Evolutionary conservation across 2,329 filamentous ascomycete genomes (phyloP).

Genomic region (Sclerotinia borealis): DNA sequence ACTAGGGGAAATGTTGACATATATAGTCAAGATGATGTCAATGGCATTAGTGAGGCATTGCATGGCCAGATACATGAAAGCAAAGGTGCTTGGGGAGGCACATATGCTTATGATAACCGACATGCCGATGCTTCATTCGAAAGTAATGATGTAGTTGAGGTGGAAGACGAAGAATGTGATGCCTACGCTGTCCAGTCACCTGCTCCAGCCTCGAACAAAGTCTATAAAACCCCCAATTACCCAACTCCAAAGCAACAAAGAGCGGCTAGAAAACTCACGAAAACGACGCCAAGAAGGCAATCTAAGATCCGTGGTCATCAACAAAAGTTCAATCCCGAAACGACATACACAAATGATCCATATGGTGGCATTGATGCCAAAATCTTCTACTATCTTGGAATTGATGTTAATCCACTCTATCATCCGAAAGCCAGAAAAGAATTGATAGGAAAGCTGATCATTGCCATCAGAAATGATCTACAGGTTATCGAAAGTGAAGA

Average conservation of each 20-base stretch:
- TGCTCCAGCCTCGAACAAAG: slow-evolving; percentile 1
- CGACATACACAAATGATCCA: slow-evolving; percentile 12
- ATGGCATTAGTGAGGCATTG: slow-evolving; percentile 29
- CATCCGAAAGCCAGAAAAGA: slow-evolving; percentile 26
- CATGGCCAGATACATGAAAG: slow-evolving; percentile 26
- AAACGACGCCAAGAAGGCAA: slow-evolving; percentile 17
- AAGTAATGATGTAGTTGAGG: not conserved
- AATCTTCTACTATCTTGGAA: slow-evolving; percentile 28
- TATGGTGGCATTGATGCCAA: slow-evolving; percentile 24
- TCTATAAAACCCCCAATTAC: slow-evolving; percentile 15
- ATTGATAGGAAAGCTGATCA: slow-evolving; percentile 25
- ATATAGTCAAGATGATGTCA: slow-evolving; percentile 25
- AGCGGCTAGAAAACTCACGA: slow-evolving; percentile 18
- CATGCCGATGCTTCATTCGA: not conserved
- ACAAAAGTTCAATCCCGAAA: slow-evolving; percentile 17
- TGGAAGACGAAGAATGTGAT: not conserved
- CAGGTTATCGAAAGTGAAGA: slow-evolving; percentile 26
- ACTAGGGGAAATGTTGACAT: slow-evolving; percentile 16
- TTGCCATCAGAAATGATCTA: slow-evolving; percentile 27
- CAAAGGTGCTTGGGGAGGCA: slow-evolving; percentile 28
- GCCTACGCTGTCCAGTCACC: slow-evolving; percentile 3
- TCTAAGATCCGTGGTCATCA: slow-evolving; percentile 18
- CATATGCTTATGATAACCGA: slow-evolving; percentile 21
- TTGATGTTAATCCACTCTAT: slow-evolving; percentile 21
- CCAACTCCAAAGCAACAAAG: slow-evolving; percentile 28